Evolutionary conservation across 2,329 filamentous ascomycete genomes (phyloP).

Genomic region (Colletotrichum sublineola): DNA sequence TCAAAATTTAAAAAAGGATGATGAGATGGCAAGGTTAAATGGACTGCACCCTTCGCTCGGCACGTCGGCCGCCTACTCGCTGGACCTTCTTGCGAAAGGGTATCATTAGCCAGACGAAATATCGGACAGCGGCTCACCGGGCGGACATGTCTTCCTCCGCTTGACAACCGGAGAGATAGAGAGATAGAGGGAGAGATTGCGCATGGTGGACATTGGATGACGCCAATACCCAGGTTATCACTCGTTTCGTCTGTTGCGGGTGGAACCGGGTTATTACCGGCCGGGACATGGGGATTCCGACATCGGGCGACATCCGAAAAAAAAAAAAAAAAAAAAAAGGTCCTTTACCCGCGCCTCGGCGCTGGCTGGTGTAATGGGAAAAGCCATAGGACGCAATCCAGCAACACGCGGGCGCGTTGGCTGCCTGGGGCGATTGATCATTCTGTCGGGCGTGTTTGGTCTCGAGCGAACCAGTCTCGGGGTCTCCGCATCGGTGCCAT

Average conservation of each 20-base stretch:
- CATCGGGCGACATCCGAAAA: conserved; percentile 18
- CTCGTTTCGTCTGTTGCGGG: conserved; percentile 3
- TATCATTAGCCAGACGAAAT: background rate
- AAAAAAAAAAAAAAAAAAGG: background rate
- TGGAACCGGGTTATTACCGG: conserved; percentile 38
- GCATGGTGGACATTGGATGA: conserved; percentile 24
- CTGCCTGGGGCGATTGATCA: background rate
- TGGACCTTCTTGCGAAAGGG: background rate
- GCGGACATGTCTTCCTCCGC: conserved; percentile 38
- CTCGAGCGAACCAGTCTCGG: background rate
- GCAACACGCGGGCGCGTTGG: background rate
- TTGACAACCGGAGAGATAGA: background rate
- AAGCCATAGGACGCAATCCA: background rate
- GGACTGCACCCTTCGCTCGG: background rate
- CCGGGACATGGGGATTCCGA: conserved; percentile 24
- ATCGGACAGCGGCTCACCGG: background rate
- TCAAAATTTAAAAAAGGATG: background rate
- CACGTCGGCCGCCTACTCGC: background rate
- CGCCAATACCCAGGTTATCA: conserved; percentile 27
- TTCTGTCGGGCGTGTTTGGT: background rate
- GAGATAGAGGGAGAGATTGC: background rate
- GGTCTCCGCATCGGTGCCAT: conserved; percentile 27
- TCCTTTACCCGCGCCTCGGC: background rate
- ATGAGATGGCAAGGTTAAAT: background rate
- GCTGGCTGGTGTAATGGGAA: background rate